These are phyloP conservation scores for Anisodus acutangulus DNA, from an alignment of 257 asterid species.

Conservation along the genomic window DNA sequence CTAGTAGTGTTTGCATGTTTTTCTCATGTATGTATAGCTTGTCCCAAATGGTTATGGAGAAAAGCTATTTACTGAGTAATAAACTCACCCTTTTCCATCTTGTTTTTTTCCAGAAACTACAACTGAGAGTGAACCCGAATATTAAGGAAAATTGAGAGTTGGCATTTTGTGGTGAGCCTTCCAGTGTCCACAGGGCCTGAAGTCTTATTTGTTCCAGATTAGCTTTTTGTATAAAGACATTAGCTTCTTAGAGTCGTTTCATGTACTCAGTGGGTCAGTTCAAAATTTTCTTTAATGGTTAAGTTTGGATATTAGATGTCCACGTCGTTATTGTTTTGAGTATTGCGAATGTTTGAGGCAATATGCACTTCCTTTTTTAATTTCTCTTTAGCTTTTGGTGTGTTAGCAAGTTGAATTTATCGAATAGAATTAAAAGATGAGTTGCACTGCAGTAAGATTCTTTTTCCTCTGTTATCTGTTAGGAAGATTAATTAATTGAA, in stretches of 20 bases:
- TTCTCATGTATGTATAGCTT: background rate
- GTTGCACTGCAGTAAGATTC: too few species aligned
- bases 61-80: background rate
- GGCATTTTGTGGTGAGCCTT: background rate
- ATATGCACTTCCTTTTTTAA: too few species aligned
- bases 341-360: background rate
- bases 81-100: background rate
- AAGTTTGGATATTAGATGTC: too few species aligned
- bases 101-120: background rate
- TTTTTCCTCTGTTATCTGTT: too few species aligned
- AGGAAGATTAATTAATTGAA: too few species aligned
- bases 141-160: background rate
- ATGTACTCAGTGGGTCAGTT: too few species aligned
- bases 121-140: background rate
- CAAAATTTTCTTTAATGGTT: too few species aligned
- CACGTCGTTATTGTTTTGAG: background rate
- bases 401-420: background rate
- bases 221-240: too few species aligned
- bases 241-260: too few species aligned
- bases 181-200: background rate
- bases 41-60: background rate
- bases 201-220: too few species aligned
- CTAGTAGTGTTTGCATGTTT: background rate
- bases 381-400: background rate
- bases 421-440: background rate